Evolutionary conservation across 441 rosid genomes (phyloP), one percentile per base, ranked within the genome.

Genomic region (Pelargonium australe): DNA sequence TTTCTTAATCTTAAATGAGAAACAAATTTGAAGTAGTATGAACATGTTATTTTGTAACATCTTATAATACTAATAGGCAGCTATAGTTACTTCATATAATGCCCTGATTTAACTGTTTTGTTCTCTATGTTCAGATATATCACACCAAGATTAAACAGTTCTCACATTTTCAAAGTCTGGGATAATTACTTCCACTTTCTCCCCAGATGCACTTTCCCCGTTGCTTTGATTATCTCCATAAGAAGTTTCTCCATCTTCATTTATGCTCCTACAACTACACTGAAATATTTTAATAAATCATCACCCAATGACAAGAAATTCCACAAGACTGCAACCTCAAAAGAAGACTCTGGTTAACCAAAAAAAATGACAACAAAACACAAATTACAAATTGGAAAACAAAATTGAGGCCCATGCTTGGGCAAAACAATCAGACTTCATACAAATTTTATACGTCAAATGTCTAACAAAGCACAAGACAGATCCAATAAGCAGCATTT

Each of bases 231-330:
- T 78, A 77, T 83, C 91, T 79, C 87, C 88, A 73, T 47, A 76
- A 75, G 82, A 79, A 80, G 71, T 77, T 78, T 84, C 89, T 49
- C 83, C 76, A 76, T 82, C 85, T 80, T 89, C 93, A 65, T 85
- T 79, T 74, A 80, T 71, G 77, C 83, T 85, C 80, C 97, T 92
- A 82, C 68, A 72, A 75, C 60, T 43, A 70, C 66, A 68, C 65
- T 55, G 31, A 68, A 72, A n/a, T n/a, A 47, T 67, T 70, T 74
- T 62, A 41, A 67, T 69, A 64, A 67, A 58, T 25, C 55, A 70
- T 61, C 20, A 55, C 25, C 28, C 25, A 23, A 69, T 25, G 55
- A 47, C 10, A 61, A 51, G 43, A 68, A 76, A 49, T 31, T 6
- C 25, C 61, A 43, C 31, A 7, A 43, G 20, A 64, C 13, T 2